A percentile compares a stretch with the other conserved stretches of the same genome.
phyloP scores from a whole-genome alignment of 2,329 filamentous ascomycete genomes.

The Phialemonium atrogriseum region DNA sequence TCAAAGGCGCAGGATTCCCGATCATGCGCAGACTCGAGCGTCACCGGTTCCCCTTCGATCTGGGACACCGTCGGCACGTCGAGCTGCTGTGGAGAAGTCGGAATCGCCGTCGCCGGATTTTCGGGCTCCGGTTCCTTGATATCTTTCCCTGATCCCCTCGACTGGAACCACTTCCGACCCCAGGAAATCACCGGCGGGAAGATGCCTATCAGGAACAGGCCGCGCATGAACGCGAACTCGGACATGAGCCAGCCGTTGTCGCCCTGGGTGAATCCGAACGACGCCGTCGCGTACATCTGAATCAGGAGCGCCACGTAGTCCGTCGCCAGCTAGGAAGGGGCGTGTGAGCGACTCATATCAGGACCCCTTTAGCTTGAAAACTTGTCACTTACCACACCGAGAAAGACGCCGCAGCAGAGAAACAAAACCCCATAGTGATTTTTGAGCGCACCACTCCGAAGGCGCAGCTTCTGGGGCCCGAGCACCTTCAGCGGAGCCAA shows the following conservation, averaged over 20 bases:
- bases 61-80: conserved; percentile 31
- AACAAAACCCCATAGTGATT: conserved; percentile 56
- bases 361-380: too few species aligned
- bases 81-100: conserved; percentile 32
- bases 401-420: conserved; percentile 56
- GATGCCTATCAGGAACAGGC: conserved; percentile 44
- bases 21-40: conserved; percentile 23
- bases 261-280: conserved; percentile 44
- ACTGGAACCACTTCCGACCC: conserved; percentile 19
- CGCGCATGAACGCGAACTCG: conserved; percentile 44
- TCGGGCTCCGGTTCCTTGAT: conserved; percentile 1
- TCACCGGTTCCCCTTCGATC: conserved; percentile 35
- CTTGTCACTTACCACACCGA: conserved; percentile 44
- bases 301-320: conserved; percentile 57
- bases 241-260: conserved; percentile 51
- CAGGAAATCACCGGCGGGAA: conserved; percentile 42
- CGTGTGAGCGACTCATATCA: too few species aligned
- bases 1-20: conserved; percentile 52
- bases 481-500: conserved; percentile 57
- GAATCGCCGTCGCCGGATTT: conserved; percentile 8
- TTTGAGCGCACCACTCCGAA: conserved; percentile 38
- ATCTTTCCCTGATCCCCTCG: conserved; percentile 1
- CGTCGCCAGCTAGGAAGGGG: conserved; percentile 53
- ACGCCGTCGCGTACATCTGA: conserved; percentile 50
- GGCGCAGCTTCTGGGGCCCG: conserved; percentile 44